phyloP scores from a whole-genome alignment of 306 rosid species.

The Hippophae rhamnoides region DNA sequence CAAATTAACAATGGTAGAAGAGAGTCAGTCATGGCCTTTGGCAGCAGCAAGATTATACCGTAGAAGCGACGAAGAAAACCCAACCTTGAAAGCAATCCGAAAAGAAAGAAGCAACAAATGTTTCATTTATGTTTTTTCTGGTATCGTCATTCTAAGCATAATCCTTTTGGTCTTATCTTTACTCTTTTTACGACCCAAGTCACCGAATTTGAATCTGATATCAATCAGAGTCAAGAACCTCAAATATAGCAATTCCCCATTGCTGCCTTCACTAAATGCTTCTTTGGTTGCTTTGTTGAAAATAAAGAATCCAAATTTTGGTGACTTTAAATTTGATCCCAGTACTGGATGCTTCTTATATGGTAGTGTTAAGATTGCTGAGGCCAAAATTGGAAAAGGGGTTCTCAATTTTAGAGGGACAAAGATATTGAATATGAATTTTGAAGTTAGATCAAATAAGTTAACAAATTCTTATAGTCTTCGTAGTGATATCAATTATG shows the following conservation, averaged over 20 bases:
- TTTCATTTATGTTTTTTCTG: constrained; percentile 38
- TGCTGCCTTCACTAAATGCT: constrained; percentile 23
- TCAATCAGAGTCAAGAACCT: constrained; percentile 24
- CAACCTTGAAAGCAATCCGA: constrained; percentile 20
- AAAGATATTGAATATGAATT: constrained; percentile 9
- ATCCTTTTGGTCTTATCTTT: constrained; percentile 32
- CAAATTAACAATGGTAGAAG: constrained; percentile 21
- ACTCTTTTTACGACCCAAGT: constrained; percentile 28
- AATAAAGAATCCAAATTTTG: constrained; percentile 46
- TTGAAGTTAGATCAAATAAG: constrained; percentile 22
- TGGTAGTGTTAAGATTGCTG: constrained; percentile 22
- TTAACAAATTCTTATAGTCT: constrained; percentile 15
- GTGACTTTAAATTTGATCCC: constrained; percentile 29
- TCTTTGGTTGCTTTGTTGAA: constrained; percentile 23
- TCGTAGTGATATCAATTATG: constrained; percentile 19
- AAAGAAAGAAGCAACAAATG: constrained; percentile 44
- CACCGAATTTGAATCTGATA: constrained; percentile 24
- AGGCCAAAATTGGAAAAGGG: constrained; percentile 6
- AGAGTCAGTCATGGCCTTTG: constrained; percentile 27
- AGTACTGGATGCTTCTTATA: constrained; percentile 22
- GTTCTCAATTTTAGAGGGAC: constrained; percentile 22
- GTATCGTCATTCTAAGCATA: constrained; percentile 28
- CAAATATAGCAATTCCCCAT: constrained; percentile 14
- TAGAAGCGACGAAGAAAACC: constrained; percentile 26
- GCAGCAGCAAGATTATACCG: constrained; percentile 14